These are phyloP conservation scores for Saccharum hybrid DNA, from an alignment of 202 grass and related monocot genomes.

Conservation along the genomic window DNA sequence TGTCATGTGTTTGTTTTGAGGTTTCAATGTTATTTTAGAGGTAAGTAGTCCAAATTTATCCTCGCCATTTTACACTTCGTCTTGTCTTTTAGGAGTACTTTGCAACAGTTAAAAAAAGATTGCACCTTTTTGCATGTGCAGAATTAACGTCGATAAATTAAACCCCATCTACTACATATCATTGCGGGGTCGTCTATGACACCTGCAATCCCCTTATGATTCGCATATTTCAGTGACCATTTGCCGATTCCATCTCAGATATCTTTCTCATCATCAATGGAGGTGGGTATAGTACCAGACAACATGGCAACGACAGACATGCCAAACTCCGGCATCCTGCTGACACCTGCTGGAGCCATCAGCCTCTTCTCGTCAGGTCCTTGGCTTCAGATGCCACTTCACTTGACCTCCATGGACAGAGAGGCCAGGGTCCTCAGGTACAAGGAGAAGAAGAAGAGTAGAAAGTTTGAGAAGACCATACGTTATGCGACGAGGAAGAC, in stretches of 20 bases:
- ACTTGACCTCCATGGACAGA: conserved; percentile 60
- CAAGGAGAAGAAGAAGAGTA: conserved; percentile 81
- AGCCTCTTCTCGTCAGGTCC: conserved; percentile 41
- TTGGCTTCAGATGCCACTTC: conserved; percentile 48
- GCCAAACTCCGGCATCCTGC: conserved; percentile 45
- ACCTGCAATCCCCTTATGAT: conserved; percentile 51
- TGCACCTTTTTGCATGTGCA: too few species aligned
- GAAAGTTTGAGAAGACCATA: conserved; percentile 78
- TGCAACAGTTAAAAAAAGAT: not conserved
- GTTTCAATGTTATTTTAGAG: not conserved
- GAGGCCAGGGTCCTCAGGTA: conserved; percentile 78
- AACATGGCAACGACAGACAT: conserved; percentile 54
- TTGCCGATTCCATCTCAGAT: conserved; percentile 69
- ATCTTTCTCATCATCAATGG: conserved; percentile 69
- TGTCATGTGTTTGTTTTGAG: conserved; percentile 1
- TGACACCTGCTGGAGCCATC: conserved; percentile 44
- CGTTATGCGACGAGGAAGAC: conserved; percentile 83
- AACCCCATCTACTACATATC: conserved; percentile 22
- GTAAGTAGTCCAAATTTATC: conserved; percentile 20
- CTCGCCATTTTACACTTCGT: not conserved
- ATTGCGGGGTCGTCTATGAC: conserved; percentile 48
- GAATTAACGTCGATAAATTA: conserved; percentile 14
- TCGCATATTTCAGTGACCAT: conserved; percentile 62
- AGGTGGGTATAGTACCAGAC: conserved; percentile 67
- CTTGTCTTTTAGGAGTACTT: not conserved